A percentile compares a stretch with the other conserved stretches of the same genome.
Evolutionary conservation across 331 rosid genomes (phyloP).

Genomic region (Pyrus hybrid): DNA sequence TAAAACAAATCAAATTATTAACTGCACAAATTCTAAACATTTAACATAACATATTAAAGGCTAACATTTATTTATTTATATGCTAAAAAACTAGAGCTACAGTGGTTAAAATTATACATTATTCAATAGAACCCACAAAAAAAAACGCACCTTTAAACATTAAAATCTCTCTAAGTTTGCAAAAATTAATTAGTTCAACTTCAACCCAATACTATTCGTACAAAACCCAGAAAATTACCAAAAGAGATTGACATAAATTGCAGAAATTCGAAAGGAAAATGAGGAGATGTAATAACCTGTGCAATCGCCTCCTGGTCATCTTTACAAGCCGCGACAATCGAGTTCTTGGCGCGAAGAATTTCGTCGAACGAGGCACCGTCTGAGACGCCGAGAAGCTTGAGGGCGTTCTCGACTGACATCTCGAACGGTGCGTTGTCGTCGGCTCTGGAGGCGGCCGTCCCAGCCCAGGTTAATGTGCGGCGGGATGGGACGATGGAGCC

Average conservation of each 20-base stretch:
- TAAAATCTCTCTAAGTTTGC: neutral
- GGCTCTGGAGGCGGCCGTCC: slow-evolving; percentile 62
- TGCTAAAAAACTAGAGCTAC: neutral
- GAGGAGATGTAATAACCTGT: slow-evolving; percentile 34
- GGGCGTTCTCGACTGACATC: slow-evolving; percentile 90
- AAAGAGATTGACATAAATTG: neutral
- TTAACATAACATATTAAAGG: neutral
- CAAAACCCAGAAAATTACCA: neutral
- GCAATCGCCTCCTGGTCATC: slow-evolving; percentile 67
- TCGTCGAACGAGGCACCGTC: slow-evolving; percentile 88
- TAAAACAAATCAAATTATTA: neutral
- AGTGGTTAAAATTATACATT: neutral
- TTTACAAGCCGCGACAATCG: slow-evolving; percentile 59
- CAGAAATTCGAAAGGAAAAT: neutral
- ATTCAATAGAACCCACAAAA: neutral
- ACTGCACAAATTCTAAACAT: neutral
- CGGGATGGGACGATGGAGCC: slow-evolving; percentile 17
- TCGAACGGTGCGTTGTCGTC: slow-evolving; percentile 85
- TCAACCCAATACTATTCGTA: neutral
- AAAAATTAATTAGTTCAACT: neutral
- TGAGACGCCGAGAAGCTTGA: slow-evolving; percentile 80
- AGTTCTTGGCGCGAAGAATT: slow-evolving; percentile 88
- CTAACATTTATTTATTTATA: neutral
- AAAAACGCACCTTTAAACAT: neutral
- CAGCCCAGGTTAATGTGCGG: slow-evolving; percentile 23